These are phyloP conservation scores for Samsoniella hepiali DNA, from an alignment of 2,329 filamentous ascomycete genomes.

Conservation along the genomic window DNA sequence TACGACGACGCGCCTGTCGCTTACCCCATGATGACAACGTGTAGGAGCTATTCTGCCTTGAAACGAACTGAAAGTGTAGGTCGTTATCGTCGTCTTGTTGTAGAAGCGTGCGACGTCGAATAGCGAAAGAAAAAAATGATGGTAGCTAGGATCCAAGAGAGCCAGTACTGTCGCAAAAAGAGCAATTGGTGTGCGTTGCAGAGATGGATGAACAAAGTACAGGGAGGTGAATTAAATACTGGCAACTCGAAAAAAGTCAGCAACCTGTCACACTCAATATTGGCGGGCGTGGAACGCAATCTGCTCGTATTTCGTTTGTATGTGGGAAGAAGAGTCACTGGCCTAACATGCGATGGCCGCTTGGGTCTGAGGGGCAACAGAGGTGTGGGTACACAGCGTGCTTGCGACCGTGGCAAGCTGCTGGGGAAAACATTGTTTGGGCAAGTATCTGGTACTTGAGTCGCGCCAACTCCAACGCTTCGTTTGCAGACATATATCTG, in stretches of 20 bases:
- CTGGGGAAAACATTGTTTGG: neutral
- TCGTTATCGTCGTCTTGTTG: neutral
- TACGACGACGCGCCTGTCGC: neutral
- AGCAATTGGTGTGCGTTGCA: neutral
- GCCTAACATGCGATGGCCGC: neutral
- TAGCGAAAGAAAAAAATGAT: neutral
- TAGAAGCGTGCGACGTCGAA: neutral
- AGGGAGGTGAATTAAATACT: neutral
- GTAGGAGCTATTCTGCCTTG: neutral
- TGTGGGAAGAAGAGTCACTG: constrained; percentile 8
- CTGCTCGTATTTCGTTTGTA: constrained; percentile 1
- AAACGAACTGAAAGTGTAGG: neutral
- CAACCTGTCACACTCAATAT: neutral
- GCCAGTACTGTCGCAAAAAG: constrained; percentile 1
- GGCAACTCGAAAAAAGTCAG: neutral
- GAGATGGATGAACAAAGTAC: neutral
- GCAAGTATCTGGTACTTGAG: neutral
- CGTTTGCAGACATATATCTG: too few species aligned
- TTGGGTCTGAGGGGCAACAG: constrained; percentile 15
- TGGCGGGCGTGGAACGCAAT: constrained; percentile 4
- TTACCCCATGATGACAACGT: constrained; percentile 15
- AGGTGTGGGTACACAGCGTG: neutral
- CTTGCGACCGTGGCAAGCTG: neutral
- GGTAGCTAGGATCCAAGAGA: neutral
- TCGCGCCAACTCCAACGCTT: too few species aligned